These are phyloP conservation scores for Suillus paluster DNA, from an alignment of 768 basidiomycete genomes.

Conservation along the genomic window DNA sequence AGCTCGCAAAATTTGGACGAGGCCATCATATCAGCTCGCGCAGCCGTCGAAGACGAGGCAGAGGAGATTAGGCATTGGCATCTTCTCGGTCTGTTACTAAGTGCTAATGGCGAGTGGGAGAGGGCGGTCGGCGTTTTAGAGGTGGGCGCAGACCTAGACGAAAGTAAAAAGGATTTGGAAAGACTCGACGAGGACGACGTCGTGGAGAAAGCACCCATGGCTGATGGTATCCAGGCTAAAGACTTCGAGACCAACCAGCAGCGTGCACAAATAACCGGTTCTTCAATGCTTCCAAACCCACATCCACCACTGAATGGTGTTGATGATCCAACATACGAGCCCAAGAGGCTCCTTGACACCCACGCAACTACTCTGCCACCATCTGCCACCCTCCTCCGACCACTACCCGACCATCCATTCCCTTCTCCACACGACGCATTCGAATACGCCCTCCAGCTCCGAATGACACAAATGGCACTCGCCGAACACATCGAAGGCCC, in stretches of 20 bases:
- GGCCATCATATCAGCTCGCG: slow-evolving; percentile 68
- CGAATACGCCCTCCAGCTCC: slow-evolving; percentile 79
- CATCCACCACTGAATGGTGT: slow-evolving; percentile 6
- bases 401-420: slow-evolving; percentile 50
- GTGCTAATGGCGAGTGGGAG: slow-evolving; percentile 76
- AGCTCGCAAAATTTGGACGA: slow-evolving; percentile 65
- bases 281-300: not conserved
- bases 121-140: slow-evolving; percentile 80
- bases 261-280: not conserved
- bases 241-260: slow-evolving; percentile 21
- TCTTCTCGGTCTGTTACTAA: slow-evolving; percentile 82
- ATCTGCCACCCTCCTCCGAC: slow-evolving; percentile 46
- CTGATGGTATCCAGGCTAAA: not conserved
- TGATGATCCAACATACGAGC: no score
- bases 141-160: slow-evolving; percentile 67
- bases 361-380: slow-evolving; percentile 41
- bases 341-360: slow-evolving; percentile 32
- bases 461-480: slow-evolving; percentile 84
- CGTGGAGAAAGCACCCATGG: slow-evolving; percentile 12
- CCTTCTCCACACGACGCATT: slow-evolving; percentile 65
- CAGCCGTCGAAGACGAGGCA: slow-evolving; percentile 73
- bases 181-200: slow-evolving; percentile 17
- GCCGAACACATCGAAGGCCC: slow-evolving; percentile 85
- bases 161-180: slow-evolving; percentile 43
- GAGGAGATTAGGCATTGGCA: slow-evolving; percentile 84